Conservation (phyloP, 2,329 filamentous ascomycete species). For the Berkeleyomyces basicola region DNA sequence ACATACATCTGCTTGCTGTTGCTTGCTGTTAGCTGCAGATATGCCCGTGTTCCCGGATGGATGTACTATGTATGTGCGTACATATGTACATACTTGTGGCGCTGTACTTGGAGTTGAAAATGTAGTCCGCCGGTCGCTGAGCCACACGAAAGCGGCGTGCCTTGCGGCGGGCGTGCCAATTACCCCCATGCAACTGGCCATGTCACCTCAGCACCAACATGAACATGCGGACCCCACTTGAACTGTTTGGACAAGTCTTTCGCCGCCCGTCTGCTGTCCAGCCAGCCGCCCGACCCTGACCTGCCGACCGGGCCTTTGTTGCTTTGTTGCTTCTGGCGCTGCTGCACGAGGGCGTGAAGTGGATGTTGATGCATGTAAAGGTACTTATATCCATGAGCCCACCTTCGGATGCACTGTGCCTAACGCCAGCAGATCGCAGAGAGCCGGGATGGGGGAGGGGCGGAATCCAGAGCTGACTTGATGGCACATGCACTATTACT, state of each 20-base stretch:
- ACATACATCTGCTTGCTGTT: too few relatives aligned
- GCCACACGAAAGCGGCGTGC: not conserved
- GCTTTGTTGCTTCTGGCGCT: too few relatives aligned
- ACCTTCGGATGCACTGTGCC: too few relatives aligned
- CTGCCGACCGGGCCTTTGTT: not conserved
- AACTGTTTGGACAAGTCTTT: not conserved
- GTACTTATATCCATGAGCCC: too few relatives aligned
- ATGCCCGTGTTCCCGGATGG: too few relatives aligned
- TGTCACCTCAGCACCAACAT: not conserved
- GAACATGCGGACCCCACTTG: not conserved
- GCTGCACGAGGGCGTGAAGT: too few relatives aligned
- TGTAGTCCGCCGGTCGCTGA: not conserved
- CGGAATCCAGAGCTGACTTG: not conserved
- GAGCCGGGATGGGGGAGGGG: not conserved
- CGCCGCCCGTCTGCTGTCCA: not conserved
- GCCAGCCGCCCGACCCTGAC: not conserved
- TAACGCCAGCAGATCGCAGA: not conserved
- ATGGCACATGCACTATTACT: not conserved
- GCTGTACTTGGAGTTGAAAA: not conserved
- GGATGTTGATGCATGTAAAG: too few relatives aligned
- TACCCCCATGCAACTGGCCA: not conserved
- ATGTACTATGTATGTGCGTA: not conserved
- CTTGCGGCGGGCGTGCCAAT: not conserved
- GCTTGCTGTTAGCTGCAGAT: too few relatives aligned
- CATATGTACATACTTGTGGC: not conserved